Conservation (phyloP, 1,139 yeast species). For the Yamadazyma membranifaciens region DNA sequence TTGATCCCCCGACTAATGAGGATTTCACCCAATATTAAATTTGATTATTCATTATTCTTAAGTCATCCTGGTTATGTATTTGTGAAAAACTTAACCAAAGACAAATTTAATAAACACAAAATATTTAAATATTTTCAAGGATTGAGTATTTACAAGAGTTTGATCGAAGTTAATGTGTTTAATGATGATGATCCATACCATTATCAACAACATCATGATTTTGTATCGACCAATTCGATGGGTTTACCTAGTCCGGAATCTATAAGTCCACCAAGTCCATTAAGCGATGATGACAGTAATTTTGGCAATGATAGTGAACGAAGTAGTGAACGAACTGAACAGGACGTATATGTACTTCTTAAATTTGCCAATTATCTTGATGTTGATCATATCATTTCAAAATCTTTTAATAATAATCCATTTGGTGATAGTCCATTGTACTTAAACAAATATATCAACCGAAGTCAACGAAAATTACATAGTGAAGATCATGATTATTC, state of each 20-base stretch:
- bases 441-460: slow-evolving; percentile 29
- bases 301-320: background rate
- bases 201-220: background rate
- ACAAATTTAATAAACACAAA: slow-evolving; percentile 18
- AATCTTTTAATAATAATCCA: slow-evolving; percentile 22
- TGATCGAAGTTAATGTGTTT: slow-evolving; percentile 30
- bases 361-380: slow-evolving; percentile 38
- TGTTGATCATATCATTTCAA: slow-evolving; percentile 30
- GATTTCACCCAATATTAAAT: slow-evolving; percentile 10
- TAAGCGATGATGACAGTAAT: background rate
- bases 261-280: slow-evolving; percentile 6
- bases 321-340: slow-evolving; percentile 1
- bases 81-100: slow-evolving; percentile 43
- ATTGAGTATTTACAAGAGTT: slow-evolving; percentile 25
- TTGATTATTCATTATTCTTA: slow-evolving; percentile 41
- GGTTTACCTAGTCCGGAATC: background rate
- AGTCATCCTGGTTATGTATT: slow-evolving; percentile 68
- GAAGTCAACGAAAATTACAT: slow-evolving; percentile 22
- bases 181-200: slow-evolving; percentile 10
- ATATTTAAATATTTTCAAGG: slow-evolving; percentile 26
- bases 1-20: slow-evolving; percentile 10
- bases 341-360: slow-evolving; percentile 32
- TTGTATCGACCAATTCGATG: background rate
- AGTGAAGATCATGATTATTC: slow-evolving; percentile 28
- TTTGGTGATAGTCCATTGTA: slow-evolving; percentile 28